A percentile compares a stretch with the other conserved stretches of the same genome.
Evolutionary conservation across 768 basidiomycete genomes (phyloP).

Genomic region (Kwoniella heveanensis): DNA sequence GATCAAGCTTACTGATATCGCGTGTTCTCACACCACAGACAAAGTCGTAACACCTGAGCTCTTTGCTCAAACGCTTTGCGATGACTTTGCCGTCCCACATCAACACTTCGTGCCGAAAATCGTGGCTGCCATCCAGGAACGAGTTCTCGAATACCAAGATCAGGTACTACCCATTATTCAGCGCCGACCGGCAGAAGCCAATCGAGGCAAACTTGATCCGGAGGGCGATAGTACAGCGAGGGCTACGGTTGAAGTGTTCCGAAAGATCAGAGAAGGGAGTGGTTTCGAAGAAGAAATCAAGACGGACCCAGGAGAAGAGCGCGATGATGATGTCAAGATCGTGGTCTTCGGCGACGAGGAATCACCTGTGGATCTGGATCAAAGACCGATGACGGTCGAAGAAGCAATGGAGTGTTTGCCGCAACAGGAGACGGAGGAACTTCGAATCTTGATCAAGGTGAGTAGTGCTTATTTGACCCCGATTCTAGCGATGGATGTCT

Average conservation of each 20-base stretch:
- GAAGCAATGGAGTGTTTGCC: constrained; percentile 63
- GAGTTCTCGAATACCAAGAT: constrained; percentile 64
- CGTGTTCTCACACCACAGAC: constrained; percentile 61
- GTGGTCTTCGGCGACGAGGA: constrained; percentile 19
- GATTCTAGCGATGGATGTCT: no score
- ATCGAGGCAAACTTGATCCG: constrained; percentile 69
- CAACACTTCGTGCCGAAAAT: constrained; percentile 72
- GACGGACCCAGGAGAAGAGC: constrained; percentile 47
- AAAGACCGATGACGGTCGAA: constrained; percentile 59
- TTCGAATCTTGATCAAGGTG: constrained; percentile 90
- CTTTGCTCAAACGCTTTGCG: constrained; percentile 86
- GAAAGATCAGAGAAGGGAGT: constrained; percentile 30
- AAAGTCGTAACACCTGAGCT: constrained; percentile 83
- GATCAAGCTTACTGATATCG: constrained; percentile 4
- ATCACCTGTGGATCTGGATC: constrained; percentile 11
- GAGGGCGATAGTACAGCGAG: constrained; percentile 66
- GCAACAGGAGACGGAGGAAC: constrained; percentile 69
- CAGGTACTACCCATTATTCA: constrained; percentile 42
- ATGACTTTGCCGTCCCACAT: constrained; percentile 78
- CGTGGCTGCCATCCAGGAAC: constrained; percentile 68
- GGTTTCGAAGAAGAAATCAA: constrained; percentile 29
- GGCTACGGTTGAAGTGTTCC: constrained; percentile 36
- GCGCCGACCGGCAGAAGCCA: constrained; percentile 53
- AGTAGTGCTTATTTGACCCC: constrained; percentile 35
- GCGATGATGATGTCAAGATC: constrained; percentile 21